Percentiles rank a stretch among this genome's conserved stretches.
phyloP scores from a whole-genome alignment of 1,284 basidiomycete species.

The Stygiomarasmius scandens region DNA sequence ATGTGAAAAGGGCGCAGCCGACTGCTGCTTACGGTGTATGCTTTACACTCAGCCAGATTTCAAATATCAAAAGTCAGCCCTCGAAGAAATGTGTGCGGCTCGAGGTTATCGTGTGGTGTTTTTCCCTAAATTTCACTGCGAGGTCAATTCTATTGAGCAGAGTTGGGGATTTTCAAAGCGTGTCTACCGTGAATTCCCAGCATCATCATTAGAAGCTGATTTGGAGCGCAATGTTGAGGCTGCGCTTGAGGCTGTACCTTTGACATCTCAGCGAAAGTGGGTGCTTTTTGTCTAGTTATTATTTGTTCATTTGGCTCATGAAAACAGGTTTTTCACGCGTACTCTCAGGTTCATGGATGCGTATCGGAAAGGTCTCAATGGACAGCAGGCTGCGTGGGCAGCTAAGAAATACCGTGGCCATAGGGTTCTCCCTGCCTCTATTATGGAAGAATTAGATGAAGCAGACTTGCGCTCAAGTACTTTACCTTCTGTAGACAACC shows the following conservation, averaged over 20 bases:
- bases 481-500: no score
- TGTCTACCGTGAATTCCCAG: slow-evolving; percentile 17
- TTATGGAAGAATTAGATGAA: slow-evolving; percentile 9
- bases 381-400: slow-evolving; percentile 25
- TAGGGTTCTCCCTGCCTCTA: slow-evolving; percentile 16
- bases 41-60: slow-evolving; percentile 29
- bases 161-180: slow-evolving; percentile 28
- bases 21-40: slow-evolving; percentile 23
- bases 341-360: slow-evolving; percentile 21
- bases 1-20: slow-evolving; percentile 7
- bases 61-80: slow-evolving; percentile 14
- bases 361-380: slow-evolving; percentile 21
- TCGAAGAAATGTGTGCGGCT: slow-evolving; percentile 17
- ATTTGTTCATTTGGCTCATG: no score
- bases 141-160: slow-evolving; percentile 32
- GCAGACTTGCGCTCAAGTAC: no score
- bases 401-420: slow-evolving; percentile 23
- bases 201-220: slow-evolving; percentile 22
- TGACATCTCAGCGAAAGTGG: slow-evolving; percentile 10
- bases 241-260: slow-evolving; percentile 17
- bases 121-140: slow-evolving; percentile 26
- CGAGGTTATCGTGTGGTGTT: slow-evolving; percentile 15
- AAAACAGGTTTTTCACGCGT: slow-evolving; percentile 15
- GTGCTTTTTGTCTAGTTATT: neutral
- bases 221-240: slow-evolving; percentile 21